phyloP scores from a whole-genome alignment of 2,329 filamentous ascomycete genomes.

The Colletotrichum orchidophilum region DNA sequence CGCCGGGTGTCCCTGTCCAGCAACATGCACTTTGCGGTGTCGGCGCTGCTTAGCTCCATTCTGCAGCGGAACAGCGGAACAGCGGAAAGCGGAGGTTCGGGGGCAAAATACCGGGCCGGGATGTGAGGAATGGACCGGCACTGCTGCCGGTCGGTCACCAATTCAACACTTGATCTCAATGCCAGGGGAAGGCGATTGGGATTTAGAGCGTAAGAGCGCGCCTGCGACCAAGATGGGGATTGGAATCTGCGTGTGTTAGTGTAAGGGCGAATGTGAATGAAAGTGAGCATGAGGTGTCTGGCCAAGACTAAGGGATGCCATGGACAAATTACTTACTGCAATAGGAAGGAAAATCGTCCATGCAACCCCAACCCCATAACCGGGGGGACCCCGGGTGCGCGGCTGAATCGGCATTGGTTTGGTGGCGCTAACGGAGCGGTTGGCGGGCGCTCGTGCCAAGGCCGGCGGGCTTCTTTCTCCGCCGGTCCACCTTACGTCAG shows the following conservation, averaged over 20 bases:
- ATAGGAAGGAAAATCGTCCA: not conserved
- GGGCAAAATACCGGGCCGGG: not conserved
- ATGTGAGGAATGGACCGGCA: not conserved
- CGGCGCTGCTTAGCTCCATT: conserved; percentile 1
- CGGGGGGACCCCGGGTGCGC: too few relatives aligned
- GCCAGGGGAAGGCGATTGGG: not conserved
- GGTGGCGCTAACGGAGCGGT: not conserved
- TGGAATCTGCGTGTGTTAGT: not conserved
- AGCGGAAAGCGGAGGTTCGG: not conserved
- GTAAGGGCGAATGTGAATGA: not conserved
- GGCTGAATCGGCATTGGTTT: not conserved
- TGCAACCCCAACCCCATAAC: not conserved
- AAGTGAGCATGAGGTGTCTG: not conserved
- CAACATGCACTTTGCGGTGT: not conserved
- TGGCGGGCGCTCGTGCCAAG: not conserved
- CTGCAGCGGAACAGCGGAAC: conserved; percentile 14
- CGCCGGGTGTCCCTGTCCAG: not conserved
- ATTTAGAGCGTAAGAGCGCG: not conserved
- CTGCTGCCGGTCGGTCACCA: not conserved
- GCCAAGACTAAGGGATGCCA: not conserved
- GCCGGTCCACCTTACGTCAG: not conserved
- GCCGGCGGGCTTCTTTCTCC: not conserved
- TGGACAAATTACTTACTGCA: not conserved
- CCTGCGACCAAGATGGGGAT: not conserved
- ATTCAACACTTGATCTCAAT: too few relatives aligned